Evolutionary conservation across 2,329 filamentous ascomycete species (phyloP).

Genomic region (Biscogniauxia mediterranea): DNA sequence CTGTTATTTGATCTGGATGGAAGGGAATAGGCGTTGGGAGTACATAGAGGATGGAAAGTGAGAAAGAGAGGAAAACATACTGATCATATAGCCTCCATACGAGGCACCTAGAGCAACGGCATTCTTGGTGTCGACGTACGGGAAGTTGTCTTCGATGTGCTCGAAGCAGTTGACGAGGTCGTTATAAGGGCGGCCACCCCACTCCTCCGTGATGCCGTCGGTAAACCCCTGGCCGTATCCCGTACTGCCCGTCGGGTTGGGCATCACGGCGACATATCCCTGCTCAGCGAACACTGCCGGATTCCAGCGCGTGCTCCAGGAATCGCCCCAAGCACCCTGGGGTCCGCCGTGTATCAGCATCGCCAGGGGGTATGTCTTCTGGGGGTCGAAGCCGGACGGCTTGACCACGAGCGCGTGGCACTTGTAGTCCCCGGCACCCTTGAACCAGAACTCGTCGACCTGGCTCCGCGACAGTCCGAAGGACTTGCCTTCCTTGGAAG

Average conservation of each 20-base stretch:
- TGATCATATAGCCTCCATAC: constrained; percentile 76
- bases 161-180: constrained; percentile 80
- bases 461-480: constrained; percentile 65
- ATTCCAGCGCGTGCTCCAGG: constrained; percentile 77
- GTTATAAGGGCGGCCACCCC: constrained; percentile 82
- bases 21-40: constrained; percentile 5
- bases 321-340: constrained; percentile 71
- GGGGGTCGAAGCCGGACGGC: constrained; percentile 64
- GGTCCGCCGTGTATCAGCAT: constrained; percentile 83
- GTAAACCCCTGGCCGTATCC: constrained; percentile 77
- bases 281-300: constrained; percentile 83
- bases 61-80: constrained; percentile 36
- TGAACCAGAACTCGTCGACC: constrained; percentile 67
- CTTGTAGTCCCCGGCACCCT: constrained; percentile 59
- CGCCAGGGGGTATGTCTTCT: constrained; percentile 74
- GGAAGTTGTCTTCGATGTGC: constrained; percentile 63
- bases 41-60: constrained; percentile 8
- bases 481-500: constrained; percentile 61
- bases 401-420: constrained; percentile 71
- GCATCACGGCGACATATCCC: constrained; percentile 78
- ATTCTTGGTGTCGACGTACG: constrained; percentile 65
- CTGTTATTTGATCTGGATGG: constrained; percentile 31
- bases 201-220: constrained; percentile 74
- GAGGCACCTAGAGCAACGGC: constrained; percentile 74
- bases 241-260: constrained; percentile 81